phyloP scores from a whole-genome alignment of 345 rosid species.

The Triadica sebifera region DNA sequence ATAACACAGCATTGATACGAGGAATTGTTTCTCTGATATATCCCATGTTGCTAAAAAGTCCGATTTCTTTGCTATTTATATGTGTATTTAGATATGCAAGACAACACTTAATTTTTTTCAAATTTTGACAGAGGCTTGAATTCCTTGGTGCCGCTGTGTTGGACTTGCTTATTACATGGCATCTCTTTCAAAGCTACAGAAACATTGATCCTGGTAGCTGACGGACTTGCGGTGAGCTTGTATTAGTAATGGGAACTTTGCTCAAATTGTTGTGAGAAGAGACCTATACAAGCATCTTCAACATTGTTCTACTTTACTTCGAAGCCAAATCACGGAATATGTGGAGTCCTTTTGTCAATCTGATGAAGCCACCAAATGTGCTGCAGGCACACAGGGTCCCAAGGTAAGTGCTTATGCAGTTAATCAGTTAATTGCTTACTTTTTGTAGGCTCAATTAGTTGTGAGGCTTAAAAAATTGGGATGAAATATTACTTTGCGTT shows the following conservation, averaged over 20 bases:
- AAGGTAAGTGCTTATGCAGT: slow-evolving; percentile 44
- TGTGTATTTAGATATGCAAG: background rate
- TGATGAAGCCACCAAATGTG: slow-evolving; percentile 34
- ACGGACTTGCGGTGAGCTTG: slow-evolving; percentile 87
- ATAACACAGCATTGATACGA: background rate
- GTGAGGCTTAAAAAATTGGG: background rate
- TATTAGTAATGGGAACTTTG: slow-evolving; percentile 77
- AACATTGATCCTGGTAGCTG: slow-evolving; percentile 80
- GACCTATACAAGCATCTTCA: slow-evolving; percentile 62
- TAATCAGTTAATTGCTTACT: background rate
- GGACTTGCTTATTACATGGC: slow-evolving; percentile 76
- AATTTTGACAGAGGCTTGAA: slow-evolving; percentile 73
- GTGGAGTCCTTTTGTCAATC: slow-evolving; percentile 40
- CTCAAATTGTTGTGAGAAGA: slow-evolving; percentile 63
- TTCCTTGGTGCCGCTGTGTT: slow-evolving; percentile 86
- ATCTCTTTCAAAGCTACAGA: slow-evolving; percentile 64
- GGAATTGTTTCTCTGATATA: background rate
- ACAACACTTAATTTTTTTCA: slow-evolving; percentile 7
- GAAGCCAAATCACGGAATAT: slow-evolving; percentile 57
- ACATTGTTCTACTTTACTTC: slow-evolving; percentile 44
- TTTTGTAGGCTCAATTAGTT: background rate
- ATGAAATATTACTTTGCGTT: background rate
- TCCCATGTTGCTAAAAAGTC: background rate
- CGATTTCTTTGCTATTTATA: background rate
- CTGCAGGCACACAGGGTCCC: slow-evolving; percentile 57